A percentile compares a stretch with the other conserved stretches of the same genome.
These are phyloP conservation scores for Sugiyamaella mastotermitis DNA, from an alignment of 805 yeast genomes.

Conservation along the genomic window DNA sequence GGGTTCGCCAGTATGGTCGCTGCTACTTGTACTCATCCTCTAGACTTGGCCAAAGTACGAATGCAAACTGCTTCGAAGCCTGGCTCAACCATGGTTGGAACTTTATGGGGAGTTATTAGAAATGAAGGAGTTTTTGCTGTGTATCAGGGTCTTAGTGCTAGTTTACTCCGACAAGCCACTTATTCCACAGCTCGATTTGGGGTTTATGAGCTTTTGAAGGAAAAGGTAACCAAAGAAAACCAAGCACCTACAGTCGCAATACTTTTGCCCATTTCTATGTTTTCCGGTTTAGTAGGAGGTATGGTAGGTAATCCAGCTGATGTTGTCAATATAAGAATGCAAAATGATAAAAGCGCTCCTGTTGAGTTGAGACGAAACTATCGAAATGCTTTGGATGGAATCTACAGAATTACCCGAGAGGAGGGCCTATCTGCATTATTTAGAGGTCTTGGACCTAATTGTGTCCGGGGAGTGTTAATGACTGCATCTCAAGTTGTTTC, in stretches of 20 bases:
- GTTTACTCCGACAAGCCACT: conserved; percentile 78
- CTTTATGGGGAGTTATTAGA: conserved; percentile 54
- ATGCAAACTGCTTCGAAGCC: conserved; percentile 70
- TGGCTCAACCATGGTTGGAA: conserved; percentile 55
- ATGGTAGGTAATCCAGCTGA: conserved; percentile 85
- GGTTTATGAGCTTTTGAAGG: conserved; percentile 72
- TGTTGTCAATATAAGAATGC: conserved; percentile 85
- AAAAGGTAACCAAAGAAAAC: conserved; percentile 32
- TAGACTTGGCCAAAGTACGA: conserved; percentile 82
- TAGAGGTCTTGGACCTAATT: conserved; percentile 73
- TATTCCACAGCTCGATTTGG: conserved; percentile 85
- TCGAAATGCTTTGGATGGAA: conserved; percentile 72
- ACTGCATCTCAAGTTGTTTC: conserved; percentile 89
- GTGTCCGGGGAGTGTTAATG: conserved; percentile 78
- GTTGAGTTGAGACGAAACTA: conserved; percentile 62
- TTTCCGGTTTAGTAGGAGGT: conserved; percentile 83
- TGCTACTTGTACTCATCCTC: conserved; percentile 54
- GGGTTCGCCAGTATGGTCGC: conserved; percentile 38
- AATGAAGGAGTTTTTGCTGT: conserved; percentile 57
- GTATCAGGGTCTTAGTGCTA: conserved; percentile 80
- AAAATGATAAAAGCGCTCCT: conserved; percentile 72
- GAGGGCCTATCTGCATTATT: conserved; percentile 59
- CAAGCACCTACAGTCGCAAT: conserved; percentile 48
- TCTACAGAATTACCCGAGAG: conserved; percentile 48
- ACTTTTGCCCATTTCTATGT: conserved; percentile 72